phyloP scores from a whole-genome alignment of 345 rosid genomes.

The Populus davidiana region DNA sequence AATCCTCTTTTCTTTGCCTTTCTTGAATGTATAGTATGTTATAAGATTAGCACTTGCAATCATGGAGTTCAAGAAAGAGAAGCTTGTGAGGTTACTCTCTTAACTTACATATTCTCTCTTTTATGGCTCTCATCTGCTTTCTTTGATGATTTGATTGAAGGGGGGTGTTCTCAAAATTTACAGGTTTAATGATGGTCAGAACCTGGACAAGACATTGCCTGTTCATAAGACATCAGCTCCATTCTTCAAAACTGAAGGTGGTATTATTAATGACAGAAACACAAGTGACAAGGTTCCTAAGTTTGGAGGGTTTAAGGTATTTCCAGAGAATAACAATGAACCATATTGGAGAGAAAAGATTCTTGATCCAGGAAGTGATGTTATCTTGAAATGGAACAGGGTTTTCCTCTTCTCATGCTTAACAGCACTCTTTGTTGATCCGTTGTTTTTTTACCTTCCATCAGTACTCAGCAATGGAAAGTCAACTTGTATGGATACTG shows the following conservation, averaged over 20 bases:
- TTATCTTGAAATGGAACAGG: conserved; percentile 58
- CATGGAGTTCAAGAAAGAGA: conserved; percentile 52
- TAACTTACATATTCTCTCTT: neutral
- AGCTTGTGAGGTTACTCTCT: conserved; percentile 46
- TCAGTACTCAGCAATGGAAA: conserved; percentile 40
- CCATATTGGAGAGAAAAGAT: conserved; percentile 41
- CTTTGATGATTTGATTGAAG: conserved; percentile 4
- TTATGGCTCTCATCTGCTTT: conserved; percentile 1
- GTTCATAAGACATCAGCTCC: conserved; percentile 42
- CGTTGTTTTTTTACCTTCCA: conserved; percentile 76
- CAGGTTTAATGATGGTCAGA: conserved; percentile 37
- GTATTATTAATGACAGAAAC: conserved; percentile 15
- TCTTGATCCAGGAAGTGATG: conserved; percentile 69
- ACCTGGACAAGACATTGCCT: conserved; percentile 43
- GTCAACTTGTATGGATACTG: conserved; percentile 57
- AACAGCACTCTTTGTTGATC: conserved; percentile 77
- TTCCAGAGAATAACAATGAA: conserved; percentile 49
- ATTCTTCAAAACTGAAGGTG: conserved; percentile 34
- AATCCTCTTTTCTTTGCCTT: neutral
- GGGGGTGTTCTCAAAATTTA: conserved; percentile 8
- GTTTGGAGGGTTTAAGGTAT: conserved; percentile 51
- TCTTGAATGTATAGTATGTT: neutral
- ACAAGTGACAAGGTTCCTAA: conserved; percentile 26
- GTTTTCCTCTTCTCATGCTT: conserved; percentile 72
- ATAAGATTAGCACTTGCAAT: neutral